Conservation (phyloP, 805 yeast species). For the Saccharomyces cerevisiae region DNA sequence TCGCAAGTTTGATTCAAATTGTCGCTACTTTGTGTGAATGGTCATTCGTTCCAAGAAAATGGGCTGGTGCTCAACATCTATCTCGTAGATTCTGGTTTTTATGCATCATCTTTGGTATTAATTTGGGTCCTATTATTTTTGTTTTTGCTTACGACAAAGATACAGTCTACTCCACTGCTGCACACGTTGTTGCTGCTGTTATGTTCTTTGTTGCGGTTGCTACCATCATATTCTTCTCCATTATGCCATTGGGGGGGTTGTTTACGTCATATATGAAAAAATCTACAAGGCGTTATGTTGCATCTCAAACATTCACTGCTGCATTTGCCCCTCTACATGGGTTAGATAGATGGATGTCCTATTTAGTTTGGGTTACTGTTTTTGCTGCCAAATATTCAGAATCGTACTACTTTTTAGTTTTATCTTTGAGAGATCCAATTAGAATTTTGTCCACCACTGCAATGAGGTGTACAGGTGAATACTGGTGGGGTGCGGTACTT, state of each 20-base stretch:
- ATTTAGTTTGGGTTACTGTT: constrained; percentile 80
- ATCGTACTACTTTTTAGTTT: constrained; percentile 85
- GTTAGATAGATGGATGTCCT: constrained; percentile 93
- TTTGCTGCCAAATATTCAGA: constrained; percentile 84
- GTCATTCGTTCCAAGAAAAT: constrained; percentile 92
- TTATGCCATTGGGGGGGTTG: constrained; percentile 95
- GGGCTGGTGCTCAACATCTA: constrained; percentile 99
- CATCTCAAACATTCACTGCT: constrained; percentile 94
- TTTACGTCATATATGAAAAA: constrained; percentile 88
- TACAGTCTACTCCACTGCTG: constrained; percentile 57
- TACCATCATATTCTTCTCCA: constrained; percentile 75
- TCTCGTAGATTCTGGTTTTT: constrained; percentile 79
- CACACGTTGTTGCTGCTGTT: constrained; percentile 72
- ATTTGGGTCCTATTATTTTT: constrained; percentile 80
- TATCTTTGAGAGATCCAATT: constrained; percentile 90
- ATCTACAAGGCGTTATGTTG: constrained; percentile 77
- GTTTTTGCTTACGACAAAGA: constrained; percentile 75
- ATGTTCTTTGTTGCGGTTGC: constrained; percentile 82
- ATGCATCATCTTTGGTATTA: constrained; percentile 53
- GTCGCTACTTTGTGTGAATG: constrained; percentile 86
- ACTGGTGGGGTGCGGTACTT: constrained; percentile 65
- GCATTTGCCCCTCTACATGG: constrained; percentile 74
- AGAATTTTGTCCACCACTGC: constrained; percentile 75
- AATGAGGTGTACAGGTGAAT: constrained; percentile 95
- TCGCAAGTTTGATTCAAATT: constrained; percentile 76